A percentile compares a stretch with the other conserved stretches of the same genome.
phyloP scores from a whole-genome alignment of 164 flowering plant species.

The Chimonanthus salicifolius region DNA sequence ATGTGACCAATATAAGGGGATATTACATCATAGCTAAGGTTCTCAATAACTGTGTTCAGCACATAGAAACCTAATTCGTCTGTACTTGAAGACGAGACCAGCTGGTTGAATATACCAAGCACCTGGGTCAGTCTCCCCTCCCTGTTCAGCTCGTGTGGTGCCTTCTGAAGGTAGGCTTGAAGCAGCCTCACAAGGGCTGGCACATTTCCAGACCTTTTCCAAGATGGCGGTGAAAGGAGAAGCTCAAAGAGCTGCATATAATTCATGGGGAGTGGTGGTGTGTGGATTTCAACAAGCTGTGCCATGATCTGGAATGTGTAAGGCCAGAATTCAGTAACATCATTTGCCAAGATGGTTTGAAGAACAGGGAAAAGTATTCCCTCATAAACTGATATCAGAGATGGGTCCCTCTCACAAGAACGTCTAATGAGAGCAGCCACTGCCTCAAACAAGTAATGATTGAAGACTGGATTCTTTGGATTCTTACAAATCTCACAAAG shows the following conservation, averaged over 20 bases:
- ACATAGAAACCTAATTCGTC: conserved; percentile 90
- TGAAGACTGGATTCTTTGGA: conserved; percentile 83
- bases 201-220: conserved; percentile 75
- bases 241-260: conserved; percentile 75
- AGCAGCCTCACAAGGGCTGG: conserved; percentile 94
- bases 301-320: conserved; percentile 91
- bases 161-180: conserved; percentile 89
- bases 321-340: conserved; percentile 84
- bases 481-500: conserved; percentile 72
- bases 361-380: conserved; percentile 62
- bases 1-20: conserved; percentile 51
- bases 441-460: conserved; percentile 86
- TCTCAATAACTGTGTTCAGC: conserved; percentile 84
- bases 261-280: conserved; percentile 54
- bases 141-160: conserved; percentile 65
- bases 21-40: conserved; percentile 68
- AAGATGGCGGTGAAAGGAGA: conserved; percentile 63
- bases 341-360: conserved; percentile 56
- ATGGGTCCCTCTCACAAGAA: conserved; percentile 63
- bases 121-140: conserved; percentile 60
- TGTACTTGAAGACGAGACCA: conserved; percentile 52
- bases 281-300: conserved; percentile 82
- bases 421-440: conserved; percentile 75
- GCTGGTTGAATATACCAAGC: conserved; percentile 73
- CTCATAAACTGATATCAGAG: conserved; percentile 67